Percentiles rank a stretch among this genome's conserved stretches.
Evolutionary conservation across 805 yeast species (phyloP).

Genomic region (Myxozyma sirexii): DNA sequence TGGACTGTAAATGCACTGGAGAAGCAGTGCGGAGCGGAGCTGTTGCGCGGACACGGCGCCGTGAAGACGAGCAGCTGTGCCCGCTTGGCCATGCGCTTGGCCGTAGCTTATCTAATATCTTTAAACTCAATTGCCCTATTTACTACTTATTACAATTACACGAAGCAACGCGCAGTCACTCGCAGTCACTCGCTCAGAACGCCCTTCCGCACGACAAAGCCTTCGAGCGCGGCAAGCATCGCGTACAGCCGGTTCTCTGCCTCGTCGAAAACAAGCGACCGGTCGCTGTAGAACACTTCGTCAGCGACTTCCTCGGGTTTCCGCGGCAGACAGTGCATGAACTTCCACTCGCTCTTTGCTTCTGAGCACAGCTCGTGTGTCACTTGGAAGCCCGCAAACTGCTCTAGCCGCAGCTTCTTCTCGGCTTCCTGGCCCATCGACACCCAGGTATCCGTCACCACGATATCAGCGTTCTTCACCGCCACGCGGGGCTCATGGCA

Average conservation of each 20-base stretch:
- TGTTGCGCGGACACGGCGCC: no score
- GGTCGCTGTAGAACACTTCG: slow-evolving; percentile 82
- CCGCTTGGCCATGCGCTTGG: no score
- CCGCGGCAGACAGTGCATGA: slow-evolving; percentile 98
- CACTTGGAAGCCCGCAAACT: slow-evolving; percentile 87
- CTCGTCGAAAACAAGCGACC: slow-evolving; percentile 88
- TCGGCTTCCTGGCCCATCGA: slow-evolving; percentile 97
- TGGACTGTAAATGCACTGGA: no score
- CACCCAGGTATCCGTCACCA: slow-evolving; percentile 96
- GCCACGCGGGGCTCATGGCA: slow-evolving; percentile 78
- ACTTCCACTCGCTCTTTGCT: slow-evolving; percentile 71
- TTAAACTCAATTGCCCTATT: no score
- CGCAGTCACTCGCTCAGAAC: not conserved
- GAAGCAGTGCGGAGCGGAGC: no score
- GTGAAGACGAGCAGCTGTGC: no score
- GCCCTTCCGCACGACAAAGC: slow-evolving; percentile 67
- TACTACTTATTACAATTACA: no score
- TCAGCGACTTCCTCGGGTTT: slow-evolving; percentile 93
- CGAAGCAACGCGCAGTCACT: no score
- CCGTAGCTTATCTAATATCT: no score
- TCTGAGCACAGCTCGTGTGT: slow-evolving; percentile 59
- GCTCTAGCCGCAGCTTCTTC: slow-evolving; percentile 67
- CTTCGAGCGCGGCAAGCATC: slow-evolving; percentile 91
- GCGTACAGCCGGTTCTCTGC: slow-evolving; percentile 97
- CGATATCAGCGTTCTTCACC: slow-evolving; percentile 69